Evolutionary conservation across 805 yeast genomes (phyloP).

Genomic region (Zygoascus biomembranicola): DNA sequence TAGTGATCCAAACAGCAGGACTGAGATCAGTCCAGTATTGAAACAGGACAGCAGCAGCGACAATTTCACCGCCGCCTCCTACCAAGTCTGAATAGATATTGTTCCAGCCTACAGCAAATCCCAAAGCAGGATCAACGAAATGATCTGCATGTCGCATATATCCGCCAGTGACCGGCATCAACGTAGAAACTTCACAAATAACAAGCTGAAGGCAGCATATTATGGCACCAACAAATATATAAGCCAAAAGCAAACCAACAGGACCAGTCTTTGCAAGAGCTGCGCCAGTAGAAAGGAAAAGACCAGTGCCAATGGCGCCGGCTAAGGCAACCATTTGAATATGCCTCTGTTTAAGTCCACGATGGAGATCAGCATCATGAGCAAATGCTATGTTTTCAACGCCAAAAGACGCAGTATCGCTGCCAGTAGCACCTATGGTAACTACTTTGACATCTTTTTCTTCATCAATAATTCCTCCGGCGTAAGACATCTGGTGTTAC

Average conservation of each 20-base stretch:
- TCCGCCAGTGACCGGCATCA: constrained; percentile 57
- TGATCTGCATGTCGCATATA: constrained; percentile 58
- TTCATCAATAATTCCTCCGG: too few species aligned
- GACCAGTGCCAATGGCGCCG: constrained; percentile 77
- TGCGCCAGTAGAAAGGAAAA: constrained; percentile 67
- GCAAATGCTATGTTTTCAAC: background rate
- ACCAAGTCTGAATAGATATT: constrained; percentile 49
- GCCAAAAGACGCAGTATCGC: too few species aligned
- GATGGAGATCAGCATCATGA: constrained; percentile 13
- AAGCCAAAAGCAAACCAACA: constrained; percentile 47
- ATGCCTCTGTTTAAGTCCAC: constrained; percentile 47
- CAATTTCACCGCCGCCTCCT: constrained; percentile 55
- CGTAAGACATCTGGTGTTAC: too few species aligned
- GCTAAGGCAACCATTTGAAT: constrained; percentile 72
- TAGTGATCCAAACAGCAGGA: constrained; percentile 46
- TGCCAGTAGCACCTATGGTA: too few species aligned
- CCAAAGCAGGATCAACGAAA: constrained; percentile 57
- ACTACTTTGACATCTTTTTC: too few species aligned
- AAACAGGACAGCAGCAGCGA: constrained; percentile 49
- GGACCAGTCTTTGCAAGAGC: constrained; percentile 66
- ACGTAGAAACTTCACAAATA: constrained; percentile 62
- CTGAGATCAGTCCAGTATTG: constrained; percentile 46
- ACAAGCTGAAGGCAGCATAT: constrained; percentile 64
- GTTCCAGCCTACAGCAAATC: constrained; percentile 61
- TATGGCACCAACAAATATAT: constrained; percentile 59